Conservation (phyloP, 164 flowering plant species). For the Paratinospora sagittata region DNA sequence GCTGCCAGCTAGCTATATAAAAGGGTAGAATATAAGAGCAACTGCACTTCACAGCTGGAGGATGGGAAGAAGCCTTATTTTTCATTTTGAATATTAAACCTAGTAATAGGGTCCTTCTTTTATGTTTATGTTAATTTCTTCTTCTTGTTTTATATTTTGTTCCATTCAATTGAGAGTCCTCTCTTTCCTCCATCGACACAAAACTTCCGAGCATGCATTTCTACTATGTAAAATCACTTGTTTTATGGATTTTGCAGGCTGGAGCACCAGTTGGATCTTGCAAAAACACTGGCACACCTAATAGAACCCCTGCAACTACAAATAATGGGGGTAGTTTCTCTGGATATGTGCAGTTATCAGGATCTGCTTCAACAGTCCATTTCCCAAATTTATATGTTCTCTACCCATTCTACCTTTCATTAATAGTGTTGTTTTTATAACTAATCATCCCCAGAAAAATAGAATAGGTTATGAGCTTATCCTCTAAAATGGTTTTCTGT, state of each 20-base stretch:
- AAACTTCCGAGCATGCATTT: background rate
- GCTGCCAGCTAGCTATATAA: background rate
- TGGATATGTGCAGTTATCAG: conserved; percentile 73
- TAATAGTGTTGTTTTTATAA: conserved; percentile 20
- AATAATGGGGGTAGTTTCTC: conserved; percentile 47
- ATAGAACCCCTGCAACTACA: conserved; percentile 26
- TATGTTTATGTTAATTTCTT: background rate
- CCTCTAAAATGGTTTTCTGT: conserved; percentile 15
- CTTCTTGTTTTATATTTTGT: background rate
- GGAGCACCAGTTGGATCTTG: conserved; percentile 75
- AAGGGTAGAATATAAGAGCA: background rate
- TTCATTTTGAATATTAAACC: background rate
- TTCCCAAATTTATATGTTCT: conserved; percentile 19
- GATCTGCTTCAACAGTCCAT: conserved; percentile 37
- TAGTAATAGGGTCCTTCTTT: background rate
- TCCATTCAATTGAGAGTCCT: background rate
- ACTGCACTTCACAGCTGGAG: background rate
- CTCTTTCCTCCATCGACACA: background rate
- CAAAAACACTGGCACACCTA: conserved; percentile 42
- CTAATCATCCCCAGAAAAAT: conserved; percentile 2
- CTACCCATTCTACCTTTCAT: conserved; percentile 20
- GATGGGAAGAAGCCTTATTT: background rate
- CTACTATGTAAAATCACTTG: background rate
- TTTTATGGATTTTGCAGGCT: conserved; percentile 46
- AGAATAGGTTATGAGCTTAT: conserved; percentile 10